Evolutionary conservation across 2,329 filamentous ascomycete species (phyloP).

Genomic region (Ophiostoma ulmi): DNA sequence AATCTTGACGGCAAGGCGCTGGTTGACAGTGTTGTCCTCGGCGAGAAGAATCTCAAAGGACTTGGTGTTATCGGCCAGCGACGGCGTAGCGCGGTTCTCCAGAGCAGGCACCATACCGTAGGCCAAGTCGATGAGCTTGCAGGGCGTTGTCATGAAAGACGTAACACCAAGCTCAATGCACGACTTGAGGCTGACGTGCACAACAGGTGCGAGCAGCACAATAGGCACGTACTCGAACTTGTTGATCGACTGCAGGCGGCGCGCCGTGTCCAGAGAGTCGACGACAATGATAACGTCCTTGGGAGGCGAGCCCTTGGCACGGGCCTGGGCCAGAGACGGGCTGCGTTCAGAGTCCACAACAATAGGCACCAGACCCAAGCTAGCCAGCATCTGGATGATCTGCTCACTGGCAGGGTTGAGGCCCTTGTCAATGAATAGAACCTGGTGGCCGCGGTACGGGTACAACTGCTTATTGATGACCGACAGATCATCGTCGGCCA

Average conservation of each 20-base stretch:
- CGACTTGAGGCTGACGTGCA: constrained; percentile 88
- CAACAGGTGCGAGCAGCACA: constrained; percentile 80
- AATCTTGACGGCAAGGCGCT: constrained; percentile 92
- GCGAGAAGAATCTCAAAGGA: constrained; percentile 93
- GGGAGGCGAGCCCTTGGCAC: constrained; percentile 54
- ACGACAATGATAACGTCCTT: constrained; percentile 97
- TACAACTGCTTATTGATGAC: constrained; percentile 77
- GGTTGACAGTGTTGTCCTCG: constrained; percentile 97
- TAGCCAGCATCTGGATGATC: constrained; percentile 70
- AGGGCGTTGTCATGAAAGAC: constrained; percentile 98
- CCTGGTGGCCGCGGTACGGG: constrained; percentile 87
- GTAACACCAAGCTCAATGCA: constrained; percentile 92
- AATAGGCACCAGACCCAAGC: constrained; percentile 73
- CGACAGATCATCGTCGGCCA: constrained; percentile 72
- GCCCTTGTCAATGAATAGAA: constrained; percentile 91
- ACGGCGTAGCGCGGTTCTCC: constrained; percentile 86
- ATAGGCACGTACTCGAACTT: constrained; percentile 98
- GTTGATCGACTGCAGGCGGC: constrained; percentile 76
- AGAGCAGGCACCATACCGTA: constrained; percentile 95
- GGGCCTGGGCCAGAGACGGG: constrained; percentile 51
- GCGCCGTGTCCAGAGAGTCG: constrained; percentile 87
- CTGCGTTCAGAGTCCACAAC: constrained; percentile 76
- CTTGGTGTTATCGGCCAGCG: constrained; percentile 86
- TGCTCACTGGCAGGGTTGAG: constrained; percentile 70
- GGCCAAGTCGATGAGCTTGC: constrained; percentile 85